phyloP scores from a whole-genome alignment of 139 green algal species.

The Astrephomene gubernaculifera region DNA sequence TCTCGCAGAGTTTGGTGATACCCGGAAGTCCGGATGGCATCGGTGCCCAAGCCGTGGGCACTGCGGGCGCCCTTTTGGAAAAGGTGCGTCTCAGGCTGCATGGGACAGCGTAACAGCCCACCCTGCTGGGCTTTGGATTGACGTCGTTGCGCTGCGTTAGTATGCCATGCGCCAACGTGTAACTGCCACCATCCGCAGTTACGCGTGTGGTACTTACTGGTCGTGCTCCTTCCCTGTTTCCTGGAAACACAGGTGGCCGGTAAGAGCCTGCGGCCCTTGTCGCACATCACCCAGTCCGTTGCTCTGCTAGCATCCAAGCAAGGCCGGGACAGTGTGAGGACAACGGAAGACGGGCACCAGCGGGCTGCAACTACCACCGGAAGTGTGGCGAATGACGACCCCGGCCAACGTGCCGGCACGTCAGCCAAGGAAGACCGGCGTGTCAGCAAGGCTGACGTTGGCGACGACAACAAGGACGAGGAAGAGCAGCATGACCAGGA shows the following conservation, averaged over 20 bases:
- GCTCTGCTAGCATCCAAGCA: no score
- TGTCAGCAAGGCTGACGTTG: neutral
- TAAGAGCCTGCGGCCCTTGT: conserved; percentile 7
- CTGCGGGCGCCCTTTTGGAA: conserved; percentile 5
- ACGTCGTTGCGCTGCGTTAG: no score
- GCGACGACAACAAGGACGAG: neutral
- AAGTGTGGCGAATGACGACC: neutral
- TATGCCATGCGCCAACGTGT: no score
- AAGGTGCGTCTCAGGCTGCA: conserved; percentile 1
- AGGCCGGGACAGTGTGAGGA: neutral
- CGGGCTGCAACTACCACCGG: neutral
- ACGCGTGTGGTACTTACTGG: no score
- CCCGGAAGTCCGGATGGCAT: neutral
- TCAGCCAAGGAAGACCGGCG: no score
- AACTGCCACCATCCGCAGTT: no score
- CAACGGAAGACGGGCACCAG: neutral
- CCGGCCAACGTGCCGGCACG: neutral
- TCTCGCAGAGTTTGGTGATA: neutral
- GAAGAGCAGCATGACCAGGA: neutral
- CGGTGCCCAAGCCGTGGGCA: neutral
- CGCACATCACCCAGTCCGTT: neutral
- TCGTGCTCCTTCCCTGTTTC: no score
- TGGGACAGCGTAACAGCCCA: no score
- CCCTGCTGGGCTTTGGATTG: no score
- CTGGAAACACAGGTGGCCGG: neutral